Conservation (phyloP, 805 yeast genomes). For the Hanseniaspora vineae region DNA sequence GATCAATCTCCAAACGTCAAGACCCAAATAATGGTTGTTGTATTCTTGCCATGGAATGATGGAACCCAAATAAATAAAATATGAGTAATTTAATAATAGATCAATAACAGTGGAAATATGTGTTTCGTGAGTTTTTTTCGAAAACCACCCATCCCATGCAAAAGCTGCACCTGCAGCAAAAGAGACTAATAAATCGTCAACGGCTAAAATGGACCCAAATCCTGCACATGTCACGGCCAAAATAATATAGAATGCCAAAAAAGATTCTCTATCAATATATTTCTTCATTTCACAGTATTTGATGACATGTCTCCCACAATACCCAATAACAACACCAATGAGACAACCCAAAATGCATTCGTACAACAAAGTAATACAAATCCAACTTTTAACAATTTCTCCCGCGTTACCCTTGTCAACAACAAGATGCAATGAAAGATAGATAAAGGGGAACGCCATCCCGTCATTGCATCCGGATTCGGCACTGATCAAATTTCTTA, state of each 20-base stretch:
- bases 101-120: slow-evolving; percentile 88
- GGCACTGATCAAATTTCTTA: slow-evolving; percentile 61
- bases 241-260: slow-evolving; percentile 71
- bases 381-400: slow-evolving; percentile 69
- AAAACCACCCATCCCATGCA: slow-evolving; percentile 88
- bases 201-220: slow-evolving; percentile 75
- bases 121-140: slow-evolving; percentile 68
- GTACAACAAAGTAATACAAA: slow-evolving; percentile 60
- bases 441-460: slow-evolving; percentile 88
- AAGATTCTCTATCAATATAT: slow-evolving; percentile 79
- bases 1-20: slow-evolving; percentile 68
- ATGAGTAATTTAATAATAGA: slow-evolving; percentile 66
- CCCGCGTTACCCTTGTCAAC: slow-evolving; percentile 41
- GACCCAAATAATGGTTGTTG: slow-evolving; percentile 47
- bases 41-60: slow-evolving; percentile 80
- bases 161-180: slow-evolving; percentile 92
- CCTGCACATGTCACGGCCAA: slow-evolving; percentile 81
- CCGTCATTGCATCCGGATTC: slow-evolving; percentile 91
- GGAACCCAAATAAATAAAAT: slow-evolving; percentile 82
- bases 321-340: slow-evolving; percentile 65
- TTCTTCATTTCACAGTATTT: slow-evolving; percentile 57
- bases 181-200: slow-evolving; percentile 77
- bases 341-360: slow-evolving; percentile 73
- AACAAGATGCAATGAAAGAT: slow-evolving; percentile 53
- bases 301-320: slow-evolving; percentile 52